These are phyloP conservation scores for Cardiospermum halicacabum DNA, from an alignment of 345 rosid genomes.

Conservation along the genomic window DNA sequence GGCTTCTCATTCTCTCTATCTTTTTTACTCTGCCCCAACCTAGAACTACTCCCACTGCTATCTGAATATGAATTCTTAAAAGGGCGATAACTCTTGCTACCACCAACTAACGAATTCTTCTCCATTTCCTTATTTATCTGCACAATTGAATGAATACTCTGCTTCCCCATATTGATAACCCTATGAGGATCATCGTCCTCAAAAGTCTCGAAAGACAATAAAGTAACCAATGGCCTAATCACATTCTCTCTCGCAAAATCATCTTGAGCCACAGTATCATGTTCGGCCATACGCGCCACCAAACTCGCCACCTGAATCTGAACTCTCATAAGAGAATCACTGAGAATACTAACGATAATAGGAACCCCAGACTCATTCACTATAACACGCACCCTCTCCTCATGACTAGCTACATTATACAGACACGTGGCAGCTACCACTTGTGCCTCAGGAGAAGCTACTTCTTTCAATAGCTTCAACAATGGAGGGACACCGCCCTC, in stretches of 20 bases:
- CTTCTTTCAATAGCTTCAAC: slow-evolving; percentile 63
- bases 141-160: slow-evolving; percentile 64
- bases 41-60: slow-evolving; percentile 29
- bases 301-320: slow-evolving; percentile 56
- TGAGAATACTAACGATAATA: slow-evolving; percentile 52
- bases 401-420: slow-evolving; percentile 41
- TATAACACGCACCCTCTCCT: slow-evolving; percentile 57
- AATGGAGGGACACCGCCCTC: slow-evolving; percentile 78
- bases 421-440: slow-evolving; percentile 54
- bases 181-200: slow-evolving; percentile 37
- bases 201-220: slow-evolving; percentile 62
- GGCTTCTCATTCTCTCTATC: slow-evolving; percentile 73
- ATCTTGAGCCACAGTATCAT: slow-evolving; percentile 57
- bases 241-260: slow-evolving; percentile 87
- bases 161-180: slow-evolving; percentile 42
- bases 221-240: slow-evolving; percentile 69
- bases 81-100: slow-evolving; percentile 31
- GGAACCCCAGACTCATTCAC: slow-evolving; percentile 57
- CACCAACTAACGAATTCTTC: slow-evolving; percentile 18
- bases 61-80: slow-evolving; percentile 38
- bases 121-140: slow-evolving; percentile 70
- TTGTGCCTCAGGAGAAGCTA: slow-evolving; percentile 57
- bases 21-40: slow-evolving; percentile 36
- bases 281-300: slow-evolving; percentile 79
- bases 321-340: slow-evolving; percentile 65